Base-by-base conservation (phyloP, 2,329 filamentous ascomycete species). In the Calonectria pteridis region DNA sequence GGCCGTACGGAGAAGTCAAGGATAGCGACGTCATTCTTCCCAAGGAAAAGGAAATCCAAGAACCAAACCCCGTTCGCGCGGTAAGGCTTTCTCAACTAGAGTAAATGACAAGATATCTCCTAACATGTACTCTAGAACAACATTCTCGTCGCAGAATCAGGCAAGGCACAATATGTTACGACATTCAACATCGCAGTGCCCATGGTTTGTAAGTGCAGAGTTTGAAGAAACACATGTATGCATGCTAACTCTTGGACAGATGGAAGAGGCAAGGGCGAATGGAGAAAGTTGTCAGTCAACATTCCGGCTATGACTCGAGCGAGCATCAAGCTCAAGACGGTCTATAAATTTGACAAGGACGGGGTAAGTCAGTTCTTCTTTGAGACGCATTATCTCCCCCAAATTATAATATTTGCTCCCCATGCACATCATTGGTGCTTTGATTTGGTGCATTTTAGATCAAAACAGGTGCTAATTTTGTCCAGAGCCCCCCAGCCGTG, bases 341-440 rank as follows among this genome's bases (percentile, higher is more conserved):
- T 84, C 2, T 76, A 83, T 65, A 84, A 82, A 64, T 85, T 85
- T 46, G 80, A 82, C 6, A 69, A 77, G 7, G 77, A 84, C 16
- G 79, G 75, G 5, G 83, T 85, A 76, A 69, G 83, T 43, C 18
- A 18, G n/a, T 72, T 11, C 11, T 11, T 0, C n/a, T 33, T 33
- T 16, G 13, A 51, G 3, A n/a, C 18, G 10, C 18, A 9, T 9
- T 29, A 9, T 9, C 9, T 55, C 23, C 2, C 28, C 16, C 18
- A 18, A 28, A 9, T 7, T 4, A 18, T n/a, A 46, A n/a, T 11
- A 43, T n/a, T 3, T 3, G 11, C 9, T n/a, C 40, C 2, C 7
- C 20, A n/a, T 46, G 18, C 40, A 7, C 9, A 1, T 46, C 7
- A 2, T 4, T n/a, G 4, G 13, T 3, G 1, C 5, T 23, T 3